Base-by-base conservation (phyloP, 192 early-diverging fungal genomes). In the Podochytrium sp. region DNA sequence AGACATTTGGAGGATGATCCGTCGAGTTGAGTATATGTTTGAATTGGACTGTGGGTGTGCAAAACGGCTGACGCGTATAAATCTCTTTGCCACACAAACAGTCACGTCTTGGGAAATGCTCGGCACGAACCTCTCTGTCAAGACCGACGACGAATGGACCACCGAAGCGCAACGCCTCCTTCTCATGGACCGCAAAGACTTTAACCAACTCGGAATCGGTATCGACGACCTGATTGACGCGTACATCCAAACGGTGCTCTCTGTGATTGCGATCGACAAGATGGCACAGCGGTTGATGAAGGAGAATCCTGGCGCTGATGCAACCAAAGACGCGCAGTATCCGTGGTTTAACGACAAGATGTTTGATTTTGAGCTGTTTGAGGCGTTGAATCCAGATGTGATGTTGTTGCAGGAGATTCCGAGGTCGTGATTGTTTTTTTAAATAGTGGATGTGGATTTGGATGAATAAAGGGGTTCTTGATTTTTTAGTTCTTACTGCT, bases 141-240 rank as follows among this genome's bases (percentile, higher is more conserved):
- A 92, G 40, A 80, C 60, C 86, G 86, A 90, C 10, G 91, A 90
- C 37, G 86, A 88, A 47, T 94, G 92, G 92, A 88, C 89, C 16
- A 93, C 93, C 20, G 93, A 95, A 63, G 86, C 92, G 27, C 90
- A 91, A 73, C 83, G 92, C 14, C 77, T 95, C 38, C 71, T 94
- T 60, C 76, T 95, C 18, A 93, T 95, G 94, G 94, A 95, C 75
- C 89, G 92, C 74, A 95, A 94, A 74, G 94, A 95, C 68, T 94
- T 95, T 56, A 95, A 95, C 79, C 89, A 92, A 76, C 83, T 94
- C 41, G 92, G 93, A 10, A 77, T 94, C 49, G 94, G 93, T 14
- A 86, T 95, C 51, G 94, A 94, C 73, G 93, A 94, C 66, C 78
- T 94, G 69, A 95, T 94, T 66, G 94, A 95, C 68, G 92, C 91